Percentiles rank a stretch among this genome's conserved stretches.
Evolutionary conservation across 768 basidiomycete species (phyloP).

Genomic region (Boletus rubroflammeus): DNA sequence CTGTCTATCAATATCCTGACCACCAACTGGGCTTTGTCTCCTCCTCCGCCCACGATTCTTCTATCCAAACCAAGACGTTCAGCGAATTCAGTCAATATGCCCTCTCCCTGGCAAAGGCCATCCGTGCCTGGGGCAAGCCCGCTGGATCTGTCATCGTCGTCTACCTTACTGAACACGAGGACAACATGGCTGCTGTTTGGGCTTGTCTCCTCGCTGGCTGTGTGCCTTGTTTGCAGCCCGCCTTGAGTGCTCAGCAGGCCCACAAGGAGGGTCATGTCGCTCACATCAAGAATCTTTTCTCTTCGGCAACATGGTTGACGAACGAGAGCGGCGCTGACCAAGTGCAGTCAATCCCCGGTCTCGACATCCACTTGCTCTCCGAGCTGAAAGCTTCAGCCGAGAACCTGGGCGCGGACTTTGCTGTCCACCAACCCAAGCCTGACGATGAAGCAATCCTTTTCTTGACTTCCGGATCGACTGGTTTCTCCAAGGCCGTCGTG

Average conservation of each 20-base stretch:
- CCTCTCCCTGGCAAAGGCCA: conserved; percentile 20
- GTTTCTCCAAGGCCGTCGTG: conserved; percentile 42
- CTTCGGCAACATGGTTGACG: conserved; percentile 32
- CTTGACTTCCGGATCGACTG: conserved; percentile 43
- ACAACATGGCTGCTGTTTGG: no score
- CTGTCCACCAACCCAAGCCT: conserved; percentile 15
- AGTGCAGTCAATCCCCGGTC: conserved; percentile 19
- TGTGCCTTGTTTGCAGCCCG: conserved; percentile 32
- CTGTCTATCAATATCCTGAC: conserved; percentile 18
- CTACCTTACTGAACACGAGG: conserved; percentile 32
- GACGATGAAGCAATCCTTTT: conserved; percentile 33
- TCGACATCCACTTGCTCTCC: conserved; percentile 27
- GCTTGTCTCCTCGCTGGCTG: conserved; percentile 31
- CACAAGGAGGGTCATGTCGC: conserved; percentile 16
- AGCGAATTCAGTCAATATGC: conserved; percentile 14
- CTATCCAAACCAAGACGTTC: conserved; percentile 27
- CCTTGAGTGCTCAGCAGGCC: conserved; percentile 30
- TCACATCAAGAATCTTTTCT: conserved; percentile 30
- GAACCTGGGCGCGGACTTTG: conserved; percentile 10
- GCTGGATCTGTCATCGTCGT: conserved; percentile 26
- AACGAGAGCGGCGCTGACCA: conserved; percentile 27
- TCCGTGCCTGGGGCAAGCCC: conserved; percentile 24
- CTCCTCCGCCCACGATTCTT: conserved; percentile 26
- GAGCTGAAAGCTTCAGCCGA: conserved; percentile 18
- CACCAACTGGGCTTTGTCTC: conserved; percentile 28